Evolutionary conservation across 2,329 filamentous ascomycete species (phyloP), one percentile per base, ranked within the genome.

Genomic region (Aureobasidium subglaciale): DNA sequence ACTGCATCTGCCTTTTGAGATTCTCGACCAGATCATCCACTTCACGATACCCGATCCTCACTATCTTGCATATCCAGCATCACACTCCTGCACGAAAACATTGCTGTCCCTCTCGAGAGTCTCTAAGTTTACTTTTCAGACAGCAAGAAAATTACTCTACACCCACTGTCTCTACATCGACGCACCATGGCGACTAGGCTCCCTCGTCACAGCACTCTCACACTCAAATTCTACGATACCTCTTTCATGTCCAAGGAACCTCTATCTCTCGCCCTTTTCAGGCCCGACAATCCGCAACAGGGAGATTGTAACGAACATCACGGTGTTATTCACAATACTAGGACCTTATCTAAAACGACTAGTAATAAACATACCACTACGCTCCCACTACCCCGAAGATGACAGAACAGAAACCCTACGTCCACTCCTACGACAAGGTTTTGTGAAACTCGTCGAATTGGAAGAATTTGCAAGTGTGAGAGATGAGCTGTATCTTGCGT

Each of bases 61-160:
- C 3, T 16, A 37, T 15, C 25, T 52, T 16, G 48, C 48, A n/a
- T 52, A 52, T 41, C 30, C 48, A n/a, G 34, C 48, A 30, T 52
- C 34, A 11, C 34, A 52, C 5, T 5, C 10, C 13, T 20, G 34
- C 4, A 52, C 48, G 6, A 52, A 52, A 22, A 40, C 48, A 22
- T 34, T 52, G n/a, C 3, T 41, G 4, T 22, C 48, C 3, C 6
- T 40, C 7, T 10, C 22, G 6, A 52, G 11, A 5, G 32, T 38
- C 7, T 52, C 35, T 1, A 30, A 13, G 22, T 34, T 35, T 9
- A 20, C 20, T 5, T 20, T 3, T 22, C n/a, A 13, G 2, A 24
- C n/a, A 7, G 48, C 48, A 30, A 22, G 18, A 1, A 3, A 1
- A 1, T 40, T 20, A 9, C 48, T 52, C 3, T 41, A 52, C 15